Conservation (phyloP, 2,329 filamentous ascomycete species). For the Trichoderma sp. region DNA sequence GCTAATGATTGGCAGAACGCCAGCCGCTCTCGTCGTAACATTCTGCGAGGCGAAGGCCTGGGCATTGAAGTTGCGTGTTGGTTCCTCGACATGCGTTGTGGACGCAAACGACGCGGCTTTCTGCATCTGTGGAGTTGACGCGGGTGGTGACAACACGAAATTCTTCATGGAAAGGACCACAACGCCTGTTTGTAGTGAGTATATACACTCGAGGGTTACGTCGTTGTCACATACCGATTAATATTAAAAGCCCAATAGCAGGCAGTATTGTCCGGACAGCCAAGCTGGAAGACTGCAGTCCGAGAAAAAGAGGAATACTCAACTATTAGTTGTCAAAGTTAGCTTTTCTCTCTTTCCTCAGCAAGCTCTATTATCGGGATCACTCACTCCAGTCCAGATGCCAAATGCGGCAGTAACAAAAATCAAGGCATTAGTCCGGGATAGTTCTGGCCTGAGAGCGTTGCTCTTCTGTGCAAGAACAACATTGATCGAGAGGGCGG, state of each 20-base stretch:
- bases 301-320: slow-evolving; percentile 51
- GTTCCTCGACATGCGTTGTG: background rate
- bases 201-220: background rate
- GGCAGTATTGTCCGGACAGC: slow-evolving; percentile 49
- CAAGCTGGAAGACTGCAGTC: slow-evolving; percentile 41
- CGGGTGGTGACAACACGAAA: slow-evolving; percentile 12
- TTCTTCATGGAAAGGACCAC: slow-evolving; percentile 37
- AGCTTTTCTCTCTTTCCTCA: background rate
- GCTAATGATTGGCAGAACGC: slow-evolving; percentile 38
- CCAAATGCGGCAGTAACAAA: slow-evolving; percentile 43
- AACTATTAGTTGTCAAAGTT: slow-evolving; percentile 34
- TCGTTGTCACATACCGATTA: slow-evolving; percentile 41
- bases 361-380: background rate
- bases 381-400: slow-evolving; percentile 55
- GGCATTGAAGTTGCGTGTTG: slow-evolving; percentile 10
- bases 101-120: slow-evolving; percentile 5
- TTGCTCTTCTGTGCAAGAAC: slow-evolving; percentile 38
- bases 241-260: slow-evolving; percentile 46
- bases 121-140: background rate
- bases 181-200: slow-evolving; percentile 23
- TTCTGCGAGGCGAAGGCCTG: slow-evolving; percentile 15
- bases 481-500: slow-evolving; percentile 40
- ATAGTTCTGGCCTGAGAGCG: slow-evolving; percentile 27
- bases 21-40: background rate
- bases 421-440: slow-evolving; percentile 41